Conservation (phyloP, 257 asterid species). For the Solanum pennellii region DNA sequence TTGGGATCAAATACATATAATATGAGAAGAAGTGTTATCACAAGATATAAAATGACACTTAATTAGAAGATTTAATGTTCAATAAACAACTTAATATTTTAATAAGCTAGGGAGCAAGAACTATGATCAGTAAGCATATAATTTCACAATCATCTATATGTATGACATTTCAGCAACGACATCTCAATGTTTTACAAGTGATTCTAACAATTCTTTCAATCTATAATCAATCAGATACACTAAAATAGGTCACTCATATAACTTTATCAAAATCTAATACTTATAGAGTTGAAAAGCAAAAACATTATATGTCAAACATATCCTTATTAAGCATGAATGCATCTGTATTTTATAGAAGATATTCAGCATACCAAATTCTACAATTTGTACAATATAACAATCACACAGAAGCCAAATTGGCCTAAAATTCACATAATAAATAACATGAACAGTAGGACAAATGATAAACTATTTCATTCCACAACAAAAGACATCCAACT, state of each 20-base stretch:
- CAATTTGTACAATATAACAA: background rate
- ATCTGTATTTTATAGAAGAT: background rate
- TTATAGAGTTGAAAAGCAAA: background rate
- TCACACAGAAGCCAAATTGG: background rate
- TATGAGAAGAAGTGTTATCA: background rate
- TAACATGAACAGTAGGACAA: background rate
- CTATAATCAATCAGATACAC: background rate
- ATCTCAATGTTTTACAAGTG: background rate
- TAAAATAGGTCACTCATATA: background rate
- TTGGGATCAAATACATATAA: background rate
- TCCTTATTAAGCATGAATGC: background rate
- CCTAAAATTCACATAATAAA: background rate
- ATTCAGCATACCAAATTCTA: background rate
- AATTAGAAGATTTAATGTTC: background rate
- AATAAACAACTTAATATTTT: background rate
- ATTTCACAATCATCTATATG: background rate
- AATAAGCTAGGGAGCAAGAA: background rate
- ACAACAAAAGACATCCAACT: background rate
- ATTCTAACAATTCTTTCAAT: background rate
- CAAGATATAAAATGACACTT: background rate
- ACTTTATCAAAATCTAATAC: background rate
- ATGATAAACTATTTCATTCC: background rate
- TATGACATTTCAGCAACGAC: background rate
- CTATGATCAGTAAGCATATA: background rate
- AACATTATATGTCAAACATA: background rate